Evolutionary conservation across 2,329 filamentous ascomycete species (phyloP).

Genomic region (Harringtonia lauricola): DNA sequence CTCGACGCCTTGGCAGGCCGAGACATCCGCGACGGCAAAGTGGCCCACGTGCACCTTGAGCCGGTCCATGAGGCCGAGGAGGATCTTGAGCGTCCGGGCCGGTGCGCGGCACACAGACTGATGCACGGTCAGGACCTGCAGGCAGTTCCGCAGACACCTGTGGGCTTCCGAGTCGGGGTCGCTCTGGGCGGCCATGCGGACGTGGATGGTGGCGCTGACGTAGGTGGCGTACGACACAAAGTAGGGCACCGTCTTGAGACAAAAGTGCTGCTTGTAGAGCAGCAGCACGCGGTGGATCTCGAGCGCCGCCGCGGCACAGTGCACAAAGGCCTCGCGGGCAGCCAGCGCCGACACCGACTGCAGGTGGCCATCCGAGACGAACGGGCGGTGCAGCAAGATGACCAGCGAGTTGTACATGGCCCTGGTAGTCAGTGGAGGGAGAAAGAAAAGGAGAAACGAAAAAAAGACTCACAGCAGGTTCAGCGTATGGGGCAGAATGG

Average conservation of each 20-base stretch:
- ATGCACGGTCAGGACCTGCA: conserved; percentile 35
- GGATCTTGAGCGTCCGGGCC: neutral
- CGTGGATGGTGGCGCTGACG: conserved; percentile 40
- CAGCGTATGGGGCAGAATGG: conserved; percentile 2
- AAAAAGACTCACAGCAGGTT: conserved; percentile 7
- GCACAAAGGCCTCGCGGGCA: conserved; percentile 7
- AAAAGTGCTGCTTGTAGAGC: conserved; percentile 27
- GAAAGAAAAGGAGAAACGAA: conserved; percentile 20
- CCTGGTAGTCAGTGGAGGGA: conserved; percentile 5
- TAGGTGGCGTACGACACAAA: conserved; percentile 45
- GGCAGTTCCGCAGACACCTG: conserved; percentile 28
- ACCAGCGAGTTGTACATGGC: conserved; percentile 22
- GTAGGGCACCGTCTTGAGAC: conserved; percentile 31
- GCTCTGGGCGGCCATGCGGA: conserved; percentile 34
- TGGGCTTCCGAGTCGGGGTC: conserved; percentile 19
- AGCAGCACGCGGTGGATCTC: conserved; percentile 11
- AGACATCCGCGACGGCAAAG: too few species aligned
- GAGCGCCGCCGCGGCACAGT: conserved; percentile 23
- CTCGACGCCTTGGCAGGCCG: too few species aligned
- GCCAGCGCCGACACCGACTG: neutral
- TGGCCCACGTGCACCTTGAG: neutral
- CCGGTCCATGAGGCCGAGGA: neutral
- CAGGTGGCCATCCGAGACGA: conserved; percentile 15
- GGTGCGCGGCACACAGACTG: conserved; percentile 13
- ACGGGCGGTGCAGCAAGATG: conserved; percentile 33